Evolutionary conservation across 2,329 filamentous ascomycete genomes (phyloP).

Genomic region (Septoria linicola): DNA sequence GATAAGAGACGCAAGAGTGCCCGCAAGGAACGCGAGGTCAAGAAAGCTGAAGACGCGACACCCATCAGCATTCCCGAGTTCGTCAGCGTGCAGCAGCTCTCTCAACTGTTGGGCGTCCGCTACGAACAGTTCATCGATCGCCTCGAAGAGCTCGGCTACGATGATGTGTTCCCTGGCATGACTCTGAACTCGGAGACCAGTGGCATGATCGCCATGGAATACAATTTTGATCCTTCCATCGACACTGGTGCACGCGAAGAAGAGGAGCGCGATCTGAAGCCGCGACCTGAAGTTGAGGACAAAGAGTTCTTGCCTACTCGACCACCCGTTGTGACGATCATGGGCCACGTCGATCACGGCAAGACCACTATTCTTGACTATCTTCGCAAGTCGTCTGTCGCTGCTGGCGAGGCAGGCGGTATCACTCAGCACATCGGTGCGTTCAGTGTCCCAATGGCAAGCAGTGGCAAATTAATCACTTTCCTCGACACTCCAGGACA

Average conservation of each 20-base stretch:
- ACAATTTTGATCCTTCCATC: conserved; percentile 78
- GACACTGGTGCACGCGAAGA: conserved; percentile 52
- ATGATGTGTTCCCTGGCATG: conserved; percentile 77
- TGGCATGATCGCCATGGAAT: conserved; percentile 85
- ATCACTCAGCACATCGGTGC: conserved; percentile 99
- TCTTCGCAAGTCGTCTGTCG: conserved; percentile 87
- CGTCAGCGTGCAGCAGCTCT: conserved; percentile 82
- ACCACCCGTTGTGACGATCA: conserved; percentile 95
- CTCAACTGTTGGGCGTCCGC: conserved; percentile 69
- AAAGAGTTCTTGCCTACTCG: conserved; percentile 66
- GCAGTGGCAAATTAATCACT: conserved; percentile 81
- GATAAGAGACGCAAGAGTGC: conserved; percentile 27
- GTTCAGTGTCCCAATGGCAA: conserved; percentile 79
- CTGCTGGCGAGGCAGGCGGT: conserved; percentile 86
- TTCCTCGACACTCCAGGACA: conserved; percentile 97
- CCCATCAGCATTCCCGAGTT: conserved; percentile 82
- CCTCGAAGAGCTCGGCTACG: conserved; percentile 83
- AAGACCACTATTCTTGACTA: conserved; percentile 96
- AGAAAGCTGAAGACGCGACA: conserved; percentile 46
- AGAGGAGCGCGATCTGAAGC: conserved; percentile 68
- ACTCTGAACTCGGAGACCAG: conserved; percentile 89
- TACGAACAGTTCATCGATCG: conserved; percentile 70
- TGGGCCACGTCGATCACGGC: conserved; percentile 98
- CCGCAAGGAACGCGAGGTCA: conserved; percentile 29
- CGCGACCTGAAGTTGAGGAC: conserved; percentile 68